phyloP scores from a whole-genome alignment of 2,329 filamentous ascomycete genomes.

The Epichloe sylvatica region DNA sequence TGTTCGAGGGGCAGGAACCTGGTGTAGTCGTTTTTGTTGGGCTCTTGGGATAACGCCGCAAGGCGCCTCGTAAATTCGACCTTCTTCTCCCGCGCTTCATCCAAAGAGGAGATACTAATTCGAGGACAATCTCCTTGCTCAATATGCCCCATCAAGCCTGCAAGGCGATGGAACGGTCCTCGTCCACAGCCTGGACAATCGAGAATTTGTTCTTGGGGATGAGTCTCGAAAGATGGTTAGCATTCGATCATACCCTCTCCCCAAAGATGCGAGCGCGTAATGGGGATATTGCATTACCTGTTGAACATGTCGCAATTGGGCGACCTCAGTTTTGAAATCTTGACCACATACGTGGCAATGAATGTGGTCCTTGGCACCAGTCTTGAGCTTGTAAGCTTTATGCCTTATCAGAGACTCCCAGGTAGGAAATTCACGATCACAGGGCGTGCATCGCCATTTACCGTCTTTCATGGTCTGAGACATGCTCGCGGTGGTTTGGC shows the following conservation, averaged over 20 bases:
- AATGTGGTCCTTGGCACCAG: slow-evolving; percentile 16
- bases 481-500: background rate
- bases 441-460: slow-evolving; percentile 16
- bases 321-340: slow-evolving; percentile 21
- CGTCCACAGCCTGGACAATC: slow-evolving; percentile 32
- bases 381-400: slow-evolving; percentile 15
- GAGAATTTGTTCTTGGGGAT: slow-evolving; percentile 24
- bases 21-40: slow-evolving; percentile 16
- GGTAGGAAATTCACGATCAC: slow-evolving; percentile 14
- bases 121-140: slow-evolving; percentile 26
- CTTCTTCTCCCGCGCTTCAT: slow-evolving; percentile 22
- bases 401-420: slow-evolving; percentile 16
- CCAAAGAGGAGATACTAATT: slow-evolving; percentile 21
- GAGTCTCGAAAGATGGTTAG: background rate
- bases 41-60: slow-evolving; percentile 13
- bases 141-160: slow-evolving; percentile 30
- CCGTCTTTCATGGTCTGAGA: slow-evolving; percentile 1
- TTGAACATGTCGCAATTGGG: slow-evolving; percentile 21
- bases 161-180: slow-evolving; percentile 22
- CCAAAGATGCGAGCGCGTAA: too few species aligned
- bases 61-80: slow-evolving; percentile 21
- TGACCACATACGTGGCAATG: slow-evolving; percentile 25
- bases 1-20: slow-evolving; percentile 10
- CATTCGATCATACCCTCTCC: background rate
- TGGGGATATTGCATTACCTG: slow-evolving; percentile 13